Conservation (phyloP, 331 rosid genomes). For the Rosa hybrid region DNA sequence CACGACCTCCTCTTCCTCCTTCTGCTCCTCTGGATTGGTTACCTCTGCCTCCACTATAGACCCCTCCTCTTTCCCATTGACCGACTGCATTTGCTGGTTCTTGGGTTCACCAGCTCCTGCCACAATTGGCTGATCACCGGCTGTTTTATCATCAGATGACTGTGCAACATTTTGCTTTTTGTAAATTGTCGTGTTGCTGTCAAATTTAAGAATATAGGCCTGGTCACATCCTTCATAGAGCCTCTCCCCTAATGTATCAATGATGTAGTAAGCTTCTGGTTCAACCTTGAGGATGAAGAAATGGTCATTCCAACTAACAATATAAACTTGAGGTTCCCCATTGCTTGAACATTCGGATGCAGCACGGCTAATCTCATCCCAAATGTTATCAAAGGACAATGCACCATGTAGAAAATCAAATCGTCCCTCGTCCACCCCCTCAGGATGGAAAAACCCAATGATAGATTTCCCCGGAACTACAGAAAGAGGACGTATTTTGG, state of each 20-base stretch:
- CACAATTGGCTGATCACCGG: slow-evolving; percentile 44
- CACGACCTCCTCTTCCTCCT: slow-evolving; percentile 56
- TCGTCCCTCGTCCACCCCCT: slow-evolving; percentile 89
- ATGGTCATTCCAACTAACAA: slow-evolving; percentile 98
- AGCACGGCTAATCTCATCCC: slow-evolving; percentile 88
- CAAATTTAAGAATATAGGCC: slow-evolving; percentile 89
- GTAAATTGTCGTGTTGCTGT: slow-evolving; percentile 58
- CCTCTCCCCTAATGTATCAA: slow-evolving; percentile 96
- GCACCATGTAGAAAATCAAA: slow-evolving; percentile 91
- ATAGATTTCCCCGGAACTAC: slow-evolving; percentile 75
- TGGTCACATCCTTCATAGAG: slow-evolving; percentile 90
- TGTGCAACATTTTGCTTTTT: slow-evolving; percentile 45
- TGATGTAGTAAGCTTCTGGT: slow-evolving; percentile 78
- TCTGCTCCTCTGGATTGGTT: slow-evolving; percentile 42
- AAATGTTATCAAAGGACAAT: slow-evolving; percentile 93
- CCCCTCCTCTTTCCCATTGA: slow-evolving; percentile 38
- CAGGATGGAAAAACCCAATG: slow-evolving; percentile 95
- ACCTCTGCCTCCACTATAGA: slow-evolving; percentile 28
- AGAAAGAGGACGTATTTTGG: slow-evolving; percentile 84
- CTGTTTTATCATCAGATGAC: slow-evolving; percentile 55
- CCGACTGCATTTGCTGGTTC: slow-evolving; percentile 41
- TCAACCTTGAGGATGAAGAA: slow-evolving; percentile 96
- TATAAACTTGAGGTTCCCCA: slow-evolving; percentile 63
- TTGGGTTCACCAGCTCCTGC: slow-evolving; percentile 48
- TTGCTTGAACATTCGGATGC: slow-evolving; percentile 48